These are phyloP conservation scores for Colletotrichum lini DNA, from an alignment of 2,329 filamentous ascomycete species.

Conservation along the genomic window DNA sequence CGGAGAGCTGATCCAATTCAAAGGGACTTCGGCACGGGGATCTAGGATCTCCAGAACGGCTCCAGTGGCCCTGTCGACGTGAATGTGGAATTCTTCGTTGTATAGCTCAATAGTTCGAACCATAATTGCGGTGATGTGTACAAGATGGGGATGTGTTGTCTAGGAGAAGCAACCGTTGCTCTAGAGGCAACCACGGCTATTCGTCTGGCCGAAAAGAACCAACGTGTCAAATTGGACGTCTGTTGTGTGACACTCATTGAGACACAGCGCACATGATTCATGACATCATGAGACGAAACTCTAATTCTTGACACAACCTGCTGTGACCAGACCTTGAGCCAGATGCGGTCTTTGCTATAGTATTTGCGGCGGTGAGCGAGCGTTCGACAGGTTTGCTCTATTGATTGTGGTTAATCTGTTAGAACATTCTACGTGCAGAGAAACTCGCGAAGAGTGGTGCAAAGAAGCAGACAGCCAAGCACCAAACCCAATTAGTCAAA, in stretches of 20 bases:
- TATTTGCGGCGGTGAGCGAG: neutral
- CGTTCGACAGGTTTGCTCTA: neutral
- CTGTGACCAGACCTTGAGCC: neutral
- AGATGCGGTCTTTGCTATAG: neutral
- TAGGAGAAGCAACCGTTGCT: neutral
- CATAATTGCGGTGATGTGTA: constrained; percentile 5
- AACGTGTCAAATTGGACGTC: neutral
- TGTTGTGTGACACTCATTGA: neutral
- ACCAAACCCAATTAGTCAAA: neutral
- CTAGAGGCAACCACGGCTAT: too few species aligned
- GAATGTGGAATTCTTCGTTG: constrained; percentile 29
- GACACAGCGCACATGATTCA: neutral
- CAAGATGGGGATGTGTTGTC: neutral
- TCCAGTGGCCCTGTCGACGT: constrained; percentile 28
- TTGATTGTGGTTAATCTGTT: neutral
- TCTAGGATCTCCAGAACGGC: constrained; percentile 34
- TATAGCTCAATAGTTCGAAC: constrained; percentile 29
- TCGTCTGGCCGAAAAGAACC: neutral
- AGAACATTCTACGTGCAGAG: too few species aligned
- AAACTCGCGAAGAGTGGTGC: too few species aligned
- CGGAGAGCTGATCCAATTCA: constrained; percentile 40
- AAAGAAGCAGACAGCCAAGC: too few species aligned
- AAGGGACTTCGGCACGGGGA: neutral
- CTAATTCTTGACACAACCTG: neutral
- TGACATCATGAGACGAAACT: constrained; percentile 21